Conservation (phyloP, 2,329 filamentous ascomycete species). For the Knufia petricola region DNA sequence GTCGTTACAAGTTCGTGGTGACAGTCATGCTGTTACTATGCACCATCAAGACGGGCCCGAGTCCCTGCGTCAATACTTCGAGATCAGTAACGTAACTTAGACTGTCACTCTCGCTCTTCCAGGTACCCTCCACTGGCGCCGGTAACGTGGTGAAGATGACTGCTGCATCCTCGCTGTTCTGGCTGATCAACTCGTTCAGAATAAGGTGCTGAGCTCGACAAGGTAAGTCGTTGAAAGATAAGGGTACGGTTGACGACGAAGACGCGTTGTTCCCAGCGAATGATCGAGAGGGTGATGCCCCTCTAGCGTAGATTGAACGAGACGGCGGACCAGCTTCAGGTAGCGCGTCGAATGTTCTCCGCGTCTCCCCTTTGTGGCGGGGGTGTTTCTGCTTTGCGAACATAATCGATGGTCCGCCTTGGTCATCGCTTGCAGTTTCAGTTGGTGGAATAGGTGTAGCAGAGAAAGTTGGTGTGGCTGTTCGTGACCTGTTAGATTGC, state of each 20-base stretch:
- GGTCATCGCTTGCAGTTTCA: slow-evolving; percentile 49
- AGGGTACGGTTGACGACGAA: slow-evolving; percentile 50
- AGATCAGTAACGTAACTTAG: slow-evolving; percentile 67
- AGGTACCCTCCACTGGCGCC: slow-evolving; percentile 68
- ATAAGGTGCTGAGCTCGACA: slow-evolving; percentile 78
- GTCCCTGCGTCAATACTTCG: slow-evolving; percentile 64
- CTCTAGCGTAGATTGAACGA: slow-evolving; percentile 34
- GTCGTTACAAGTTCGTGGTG: slow-evolving; percentile 64
- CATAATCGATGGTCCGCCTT: slow-evolving; percentile 63
- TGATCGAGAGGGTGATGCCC: slow-evolving; percentile 5
- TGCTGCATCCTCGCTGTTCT: slow-evolving; percentile 59
- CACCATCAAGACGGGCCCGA: slow-evolving; percentile 69
- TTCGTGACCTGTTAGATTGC: slow-evolving; percentile 20
- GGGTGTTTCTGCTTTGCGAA: slow-evolving; percentile 48
- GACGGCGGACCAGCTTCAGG: not conserved
- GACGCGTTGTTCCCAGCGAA: slow-evolving; percentile 7
- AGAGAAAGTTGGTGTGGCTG: slow-evolving; percentile 55
- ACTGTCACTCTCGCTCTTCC: slow-evolving; percentile 58
- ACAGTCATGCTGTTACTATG: slow-evolving; percentile 87
- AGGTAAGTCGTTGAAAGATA: slow-evolving; percentile 80
- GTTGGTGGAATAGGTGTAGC: slow-evolving; percentile 65
- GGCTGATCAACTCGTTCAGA: slow-evolving; percentile 70
- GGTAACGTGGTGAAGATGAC: slow-evolving; percentile 78
- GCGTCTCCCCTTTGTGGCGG: slow-evolving; percentile 20
- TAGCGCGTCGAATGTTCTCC: slow-evolving; percentile 12